Evolutionary conservation across 495 filamentous ascomycete species (phyloP), one percentile per base, ranked within the genome.

Genomic region (Geoglossum glabrum): DNA sequence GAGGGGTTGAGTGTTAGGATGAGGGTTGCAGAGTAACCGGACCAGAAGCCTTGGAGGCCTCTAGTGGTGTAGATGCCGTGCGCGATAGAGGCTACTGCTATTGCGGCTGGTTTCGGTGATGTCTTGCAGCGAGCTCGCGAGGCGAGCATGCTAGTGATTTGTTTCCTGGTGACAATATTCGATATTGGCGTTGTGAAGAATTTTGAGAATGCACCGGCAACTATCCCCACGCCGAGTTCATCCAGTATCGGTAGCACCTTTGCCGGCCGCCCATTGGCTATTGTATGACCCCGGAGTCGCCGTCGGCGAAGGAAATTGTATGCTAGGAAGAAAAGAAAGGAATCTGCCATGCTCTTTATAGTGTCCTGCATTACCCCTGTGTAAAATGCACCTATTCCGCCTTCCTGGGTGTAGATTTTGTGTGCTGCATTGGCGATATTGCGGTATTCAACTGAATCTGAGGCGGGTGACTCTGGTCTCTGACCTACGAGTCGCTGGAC

Each of bases 1-100:
- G 81, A 81, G 9, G 90, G 90, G 64, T 96, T 95, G 0, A 95
- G 71, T 0, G 90, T 90, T 33, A 96, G 68, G 54, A 94, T 74
- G 54, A 92, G 67, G 28, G 77, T 79, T 0, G 88, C 88, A 13
- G 84, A 84, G 68, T 95, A 95, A 2, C 90, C 90, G 0, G 87
- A 85, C 90, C 90, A 95, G 61, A 95, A 85, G 0, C 89, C 89
- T 23, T 65, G 63, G 8, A 90, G 55, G 0, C 89, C 90, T 63
- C 85, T 84, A 64, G 92, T 86, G 1, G 68, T 58, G 11, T 71
- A 68, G 54, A 95, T 90, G 38, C 77, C 71, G 1, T 69, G 66
- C 19, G 82, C 74, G 46, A 87, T 87, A 26, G 59, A 23, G 43
- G 65, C 65, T 5, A 63, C 57, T 6, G 11, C 56, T 47, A 59